Evolutionary conservation across 139 green algal species (phyloP).

Genomic region (Tetradesmus obliquus): DNA sequence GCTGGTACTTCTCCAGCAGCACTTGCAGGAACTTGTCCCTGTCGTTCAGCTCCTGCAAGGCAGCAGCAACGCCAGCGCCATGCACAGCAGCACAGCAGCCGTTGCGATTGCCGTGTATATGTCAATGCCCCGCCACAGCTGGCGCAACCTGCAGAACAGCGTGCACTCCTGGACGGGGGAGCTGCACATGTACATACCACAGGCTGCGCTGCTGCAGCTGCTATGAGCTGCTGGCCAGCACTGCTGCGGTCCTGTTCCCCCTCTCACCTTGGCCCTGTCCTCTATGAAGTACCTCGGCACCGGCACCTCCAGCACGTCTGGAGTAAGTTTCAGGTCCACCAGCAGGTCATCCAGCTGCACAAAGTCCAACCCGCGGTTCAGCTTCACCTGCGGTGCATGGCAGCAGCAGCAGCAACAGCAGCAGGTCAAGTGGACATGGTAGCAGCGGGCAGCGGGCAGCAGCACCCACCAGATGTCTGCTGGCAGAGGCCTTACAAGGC

Average conservation of each 20-base stretch:
- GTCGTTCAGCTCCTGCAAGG: conserved; percentile 79
- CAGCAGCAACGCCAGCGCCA: not conserved
- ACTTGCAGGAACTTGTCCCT: conserved; percentile 82
- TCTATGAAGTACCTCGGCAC: conserved; percentile 86
- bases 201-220: not conserved
- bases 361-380: conserved; percentile 84
- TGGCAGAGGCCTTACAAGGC: too few species aligned
- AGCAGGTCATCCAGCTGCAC: conserved; percentile 86
- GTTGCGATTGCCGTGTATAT: too few species aligned
- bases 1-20: conserved; percentile 86
- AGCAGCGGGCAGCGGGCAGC: too few species aligned
- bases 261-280: conserved; percentile 60
- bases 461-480: not conserved
- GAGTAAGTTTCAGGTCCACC: conserved; percentile 87
- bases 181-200: not conserved
- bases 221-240: not conserved
- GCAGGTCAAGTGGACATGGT: not conserved
- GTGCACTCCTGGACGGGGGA: too few species aligned
- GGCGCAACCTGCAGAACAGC: not conserved
- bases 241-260: not conserved
- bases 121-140: not conserved
- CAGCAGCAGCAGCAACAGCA: not conserved
- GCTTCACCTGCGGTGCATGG: conserved; percentile 59
- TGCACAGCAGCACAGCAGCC: not conserved
- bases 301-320: conserved; percentile 86